Percentiles rank a stretch among this genome's conserved stretches.
Evolutionary conservation across 371 early-diverging fungal genomes (phyloP).

Genomic region (Parasitella parasitica): DNA sequence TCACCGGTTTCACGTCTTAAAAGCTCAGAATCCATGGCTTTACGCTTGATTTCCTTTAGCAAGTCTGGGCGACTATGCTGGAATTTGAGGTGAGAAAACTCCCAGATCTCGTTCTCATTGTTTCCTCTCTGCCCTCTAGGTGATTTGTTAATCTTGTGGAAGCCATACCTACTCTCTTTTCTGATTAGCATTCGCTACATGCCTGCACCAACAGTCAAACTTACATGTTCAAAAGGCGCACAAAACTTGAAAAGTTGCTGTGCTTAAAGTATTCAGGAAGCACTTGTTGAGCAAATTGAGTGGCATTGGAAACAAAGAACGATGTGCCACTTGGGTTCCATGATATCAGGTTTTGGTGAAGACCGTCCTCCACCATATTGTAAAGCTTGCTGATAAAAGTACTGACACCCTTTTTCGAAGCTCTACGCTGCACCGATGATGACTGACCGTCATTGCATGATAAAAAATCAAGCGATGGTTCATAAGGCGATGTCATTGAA

Average conservation of each 20-base stretch:
- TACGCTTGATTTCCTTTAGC: slow-evolving; percentile 44
- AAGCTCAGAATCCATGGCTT: slow-evolving; percentile 72
- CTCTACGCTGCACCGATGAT: not conserved
- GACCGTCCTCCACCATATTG: slow-evolving; percentile 71
- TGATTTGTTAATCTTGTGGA: slow-evolving; percentile 64
- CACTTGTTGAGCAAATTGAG: slow-evolving; percentile 78
- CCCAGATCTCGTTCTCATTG: slow-evolving; percentile 65
- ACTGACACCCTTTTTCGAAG: slow-evolving; percentile 19
- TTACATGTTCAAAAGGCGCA: slow-evolving; percentile 71
- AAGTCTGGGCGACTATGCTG: slow-evolving; percentile 46
- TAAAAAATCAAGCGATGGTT: slow-evolving; percentile 6
- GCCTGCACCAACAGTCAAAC: not conserved
- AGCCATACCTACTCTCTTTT: slow-evolving; percentile 51
- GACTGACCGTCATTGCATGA: slow-evolving; percentile 6
- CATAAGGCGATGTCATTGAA: slow-evolving; percentile 9
- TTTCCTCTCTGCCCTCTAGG: slow-evolving; percentile 61
- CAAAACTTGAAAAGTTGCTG: slow-evolving; percentile 28
- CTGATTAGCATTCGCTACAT: not conserved
- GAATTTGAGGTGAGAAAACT: slow-evolving; percentile 50
- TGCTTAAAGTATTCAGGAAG: slow-evolving; percentile 82
- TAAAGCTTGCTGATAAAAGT: slow-evolving; percentile 21
- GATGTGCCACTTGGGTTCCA: slow-evolving; percentile 84
- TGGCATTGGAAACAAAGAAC: slow-evolving; percentile 85
- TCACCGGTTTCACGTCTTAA: slow-evolving; percentile 70
- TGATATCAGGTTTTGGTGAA: slow-evolving; percentile 70